A percentile compares a stretch with the other conserved stretches of the same genome.
These are phyloP conservation scores for Cercophora samala DNA, from an alignment of 495 filamentous ascomycete genomes.

Conservation along the genomic window DNA sequence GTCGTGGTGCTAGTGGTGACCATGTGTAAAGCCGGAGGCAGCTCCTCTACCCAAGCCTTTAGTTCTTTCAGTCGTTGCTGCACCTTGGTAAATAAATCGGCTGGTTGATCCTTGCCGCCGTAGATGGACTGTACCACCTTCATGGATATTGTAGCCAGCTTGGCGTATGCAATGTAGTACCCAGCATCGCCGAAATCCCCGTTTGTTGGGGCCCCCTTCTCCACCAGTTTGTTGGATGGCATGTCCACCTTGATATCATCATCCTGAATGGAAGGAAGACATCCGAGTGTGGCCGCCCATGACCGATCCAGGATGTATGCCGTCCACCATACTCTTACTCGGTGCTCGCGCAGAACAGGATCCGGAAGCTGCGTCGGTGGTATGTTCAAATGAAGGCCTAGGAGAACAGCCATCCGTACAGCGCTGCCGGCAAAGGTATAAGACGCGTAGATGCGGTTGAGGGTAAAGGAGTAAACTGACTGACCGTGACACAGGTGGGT, in stretches of 20 bases:
- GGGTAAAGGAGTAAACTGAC: conserved; percentile 8
- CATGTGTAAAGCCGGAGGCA: conserved; percentile 5
- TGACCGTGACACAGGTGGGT: not conserved
- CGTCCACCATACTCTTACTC: conserved; percentile 9
- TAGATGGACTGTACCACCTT: conserved; percentile 12
- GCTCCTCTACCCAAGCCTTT: conserved; percentile 10
- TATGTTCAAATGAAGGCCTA: conserved; percentile 13
- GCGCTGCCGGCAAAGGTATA: conserved; percentile 6
- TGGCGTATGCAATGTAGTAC: conserved; percentile 2
- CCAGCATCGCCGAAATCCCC: not conserved
- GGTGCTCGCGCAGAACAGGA: conserved; percentile 6
- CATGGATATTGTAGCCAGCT: conserved; percentile 9
- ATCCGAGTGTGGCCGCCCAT: not conserved
- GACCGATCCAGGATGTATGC: conserved; percentile 11
- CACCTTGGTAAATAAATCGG: conserved; percentile 6
- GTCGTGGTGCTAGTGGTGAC: not conserved
- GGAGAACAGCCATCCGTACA: conserved; percentile 2
- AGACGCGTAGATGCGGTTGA: conserved; percentile 13
- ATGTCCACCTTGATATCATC: conserved; percentile 11
- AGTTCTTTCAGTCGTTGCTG: conserved; percentile 15
- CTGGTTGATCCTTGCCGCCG: conserved; percentile 10
- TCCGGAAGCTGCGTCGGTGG: conserved; percentile 1
- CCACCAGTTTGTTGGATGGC: not conserved
- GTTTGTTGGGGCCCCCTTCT: not conserved
- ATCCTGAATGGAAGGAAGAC: conserved; percentile 6